Evolutionary conservation across 441 rosid genomes (phyloP), one percentile per base, ranked within the genome.

Genomic region (Theobroma grandiflorum): DNA sequence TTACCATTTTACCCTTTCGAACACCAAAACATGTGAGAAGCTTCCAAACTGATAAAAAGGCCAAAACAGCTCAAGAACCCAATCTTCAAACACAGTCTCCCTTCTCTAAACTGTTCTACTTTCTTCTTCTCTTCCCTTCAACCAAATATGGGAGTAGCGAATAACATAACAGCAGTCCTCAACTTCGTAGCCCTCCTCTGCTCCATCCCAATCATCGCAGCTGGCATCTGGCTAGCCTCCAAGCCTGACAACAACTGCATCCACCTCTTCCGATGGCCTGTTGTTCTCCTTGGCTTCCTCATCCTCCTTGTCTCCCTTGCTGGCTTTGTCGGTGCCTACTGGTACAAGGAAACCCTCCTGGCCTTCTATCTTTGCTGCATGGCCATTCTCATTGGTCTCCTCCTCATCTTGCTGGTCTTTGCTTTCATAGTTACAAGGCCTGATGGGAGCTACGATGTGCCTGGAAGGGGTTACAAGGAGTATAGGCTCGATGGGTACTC

Each of bases 211-310:
- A 92, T 96, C 62, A 94, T 95, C 64, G 89, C 95, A 76, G 76
- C 98, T 47, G 99, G 99, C 16, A 89, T 91, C 80, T 92, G 99
- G 99, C 88, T 94, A 0, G 95, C 96, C 38, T 90, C 95, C 72
- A 90, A 92, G 33, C 91, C 94, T 1, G 98, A 94, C 85, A 89
- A 89, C 85, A 88, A 84, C 73, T 92, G 94, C 79, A 83, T 89
- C 82, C 89, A 85, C 80, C 84, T 88, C 77, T 74, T 90, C 74
- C 90, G 93, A n/a, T 90, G 96, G 96, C 96, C 94, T 3, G 86
- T 92, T 55, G 88, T 89, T 37, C 53, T 87, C 62, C 93, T 92
- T 74, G 96, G 94, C n/a, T 77, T 84, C 64, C 94, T 89, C 43
- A 81, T 92, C 86, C 92, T 92, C 67, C 33, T 89, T 33, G 92